Conservation (phyloP, 805 yeast genomes). For the Yarrowia sp. region DNA sequence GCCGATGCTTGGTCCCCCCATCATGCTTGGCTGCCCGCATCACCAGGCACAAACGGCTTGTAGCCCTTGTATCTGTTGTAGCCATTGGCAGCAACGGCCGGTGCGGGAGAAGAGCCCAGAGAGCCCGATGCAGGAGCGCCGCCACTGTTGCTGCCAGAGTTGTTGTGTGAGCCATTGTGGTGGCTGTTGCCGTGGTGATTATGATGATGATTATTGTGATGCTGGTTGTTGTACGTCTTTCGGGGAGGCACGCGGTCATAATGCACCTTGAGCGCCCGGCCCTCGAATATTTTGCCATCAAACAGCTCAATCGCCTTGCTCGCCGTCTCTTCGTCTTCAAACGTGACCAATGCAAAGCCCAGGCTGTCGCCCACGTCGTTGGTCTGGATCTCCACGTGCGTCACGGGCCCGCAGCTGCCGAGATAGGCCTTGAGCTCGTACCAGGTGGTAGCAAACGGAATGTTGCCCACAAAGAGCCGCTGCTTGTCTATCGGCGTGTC, state of each 20-base stretch:
- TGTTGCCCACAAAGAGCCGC: slow-evolving; percentile 39
- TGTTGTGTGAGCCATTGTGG: neutral
- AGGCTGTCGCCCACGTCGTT: slow-evolving; percentile 43
- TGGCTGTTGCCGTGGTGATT: neutral
- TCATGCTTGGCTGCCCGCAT: slow-evolving; percentile 18
- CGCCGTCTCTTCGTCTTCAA: slow-evolving; percentile 47
- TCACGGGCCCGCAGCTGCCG: slow-evolving; percentile 32
- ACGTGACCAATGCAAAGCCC: slow-evolving; percentile 65
- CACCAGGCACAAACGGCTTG: slow-evolving; percentile 23
- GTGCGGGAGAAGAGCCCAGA: slow-evolving; percentile 7
- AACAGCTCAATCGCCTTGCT: slow-evolving; percentile 48
- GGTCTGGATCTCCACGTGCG: slow-evolving; percentile 42
- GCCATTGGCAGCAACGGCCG: slow-evolving; percentile 7
- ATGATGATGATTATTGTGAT: neutral
- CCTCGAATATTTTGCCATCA: slow-evolving; percentile 54
- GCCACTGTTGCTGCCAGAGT: slow-evolving; percentile 2
- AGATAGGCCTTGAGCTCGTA: slow-evolving; percentile 36
- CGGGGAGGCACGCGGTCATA: slow-evolving; percentile 43
- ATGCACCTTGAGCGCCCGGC: slow-evolving; percentile 58
- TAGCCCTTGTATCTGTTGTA: slow-evolving; percentile 23
- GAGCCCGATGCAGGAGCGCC: slow-evolving; percentile 15
- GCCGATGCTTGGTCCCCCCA: slow-evolving; percentile 9
- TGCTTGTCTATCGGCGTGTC: slow-evolving; percentile 31
- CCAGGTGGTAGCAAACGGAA: slow-evolving; percentile 37
- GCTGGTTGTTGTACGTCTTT: neutral